A percentile compares a stretch with the other conserved stretches of the same genome.
Evolutionary conservation across 2,329 filamentous ascomycete species (phyloP).

Genomic region (Chlorencoelia australis): DNA sequence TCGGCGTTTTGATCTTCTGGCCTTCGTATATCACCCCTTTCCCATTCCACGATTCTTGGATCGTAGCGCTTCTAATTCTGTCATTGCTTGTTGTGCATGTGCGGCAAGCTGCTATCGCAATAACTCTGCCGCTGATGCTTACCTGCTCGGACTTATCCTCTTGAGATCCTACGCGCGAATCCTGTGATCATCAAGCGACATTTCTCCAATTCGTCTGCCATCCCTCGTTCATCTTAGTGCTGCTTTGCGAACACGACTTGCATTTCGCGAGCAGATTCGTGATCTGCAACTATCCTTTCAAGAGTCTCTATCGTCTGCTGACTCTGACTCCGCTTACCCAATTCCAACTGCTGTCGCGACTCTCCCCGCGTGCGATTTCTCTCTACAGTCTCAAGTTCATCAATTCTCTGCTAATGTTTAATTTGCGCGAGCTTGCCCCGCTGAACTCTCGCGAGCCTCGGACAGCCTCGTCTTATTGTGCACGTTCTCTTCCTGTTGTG

Average conservation of each 20-base stretch:
- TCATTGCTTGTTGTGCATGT: slow-evolving; percentile 12
- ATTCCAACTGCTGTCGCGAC: slow-evolving; percentile 6
- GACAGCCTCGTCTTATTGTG: slow-evolving; percentile 4
- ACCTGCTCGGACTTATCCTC: slow-evolving; percentile 12
- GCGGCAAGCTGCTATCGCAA: slow-evolving; percentile 11
- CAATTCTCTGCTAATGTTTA: slow-evolving; percentile 6
- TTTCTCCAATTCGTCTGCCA: slow-evolving; percentile 8
- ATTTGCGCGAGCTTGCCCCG: slow-evolving; percentile 5
- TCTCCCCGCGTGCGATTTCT: slow-evolving; percentile 5
- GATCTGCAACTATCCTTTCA: slow-evolving; percentile 11
- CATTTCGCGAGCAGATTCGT: slow-evolving; percentile 10
- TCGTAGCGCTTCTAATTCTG: slow-evolving; percentile 9
- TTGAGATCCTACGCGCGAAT: slow-evolving; percentile 11
- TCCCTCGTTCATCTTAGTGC: slow-evolving; percentile 8
- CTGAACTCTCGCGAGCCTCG: slow-evolving; percentile 4
- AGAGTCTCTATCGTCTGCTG: slow-evolving; percentile 9
- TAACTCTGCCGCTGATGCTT: slow-evolving; percentile 11
- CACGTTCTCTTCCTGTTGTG: slow-evolving; percentile 6
- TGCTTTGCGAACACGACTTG: slow-evolving; percentile 9
- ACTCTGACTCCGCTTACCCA: slow-evolving; percentile 7
- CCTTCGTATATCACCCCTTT: slow-evolving; percentile 11
- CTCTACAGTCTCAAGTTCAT: slow-evolving; percentile 7
- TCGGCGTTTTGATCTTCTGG: slow-evolving; percentile 11
- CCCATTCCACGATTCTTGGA: slow-evolving; percentile 11
- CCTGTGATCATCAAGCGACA: slow-evolving; percentile 10